These are phyloP conservation scores for Clonostachys solani DNA, from an alignment of 2,329 filamentous ascomycete genomes.

Conservation along the genomic window DNA sequence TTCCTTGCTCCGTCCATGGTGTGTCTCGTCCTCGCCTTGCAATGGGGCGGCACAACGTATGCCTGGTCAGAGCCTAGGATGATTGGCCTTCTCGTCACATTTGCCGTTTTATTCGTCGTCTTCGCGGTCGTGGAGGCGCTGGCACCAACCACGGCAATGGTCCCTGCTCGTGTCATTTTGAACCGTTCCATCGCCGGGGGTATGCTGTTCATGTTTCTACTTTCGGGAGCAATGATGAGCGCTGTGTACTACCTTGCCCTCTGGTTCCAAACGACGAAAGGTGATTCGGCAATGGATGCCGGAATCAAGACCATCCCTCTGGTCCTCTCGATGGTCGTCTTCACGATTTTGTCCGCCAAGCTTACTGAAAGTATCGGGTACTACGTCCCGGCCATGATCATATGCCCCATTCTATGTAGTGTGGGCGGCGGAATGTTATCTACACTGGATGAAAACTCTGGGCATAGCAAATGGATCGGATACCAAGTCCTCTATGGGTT, in stretches of 20 bases:
- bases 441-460: constrained; percentile 15
- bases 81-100: constrained; percentile 36
- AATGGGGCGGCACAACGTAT: constrained; percentile 31
- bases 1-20: constrained; percentile 11
- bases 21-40: constrained; percentile 35
- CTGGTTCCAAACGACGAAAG: constrained; percentile 40
- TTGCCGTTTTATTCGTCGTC: constrained; percentile 25
- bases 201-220: constrained; percentile 16
- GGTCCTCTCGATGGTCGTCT: constrained; percentile 34
- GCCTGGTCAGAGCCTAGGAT: constrained; percentile 19
- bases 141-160: constrained; percentile 23
- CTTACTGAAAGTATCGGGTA: constrained; percentile 30
- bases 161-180: constrained; percentile 63
- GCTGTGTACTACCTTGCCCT: constrained; percentile 31
- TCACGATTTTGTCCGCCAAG: constrained; percentile 30
- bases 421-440: constrained; percentile 37
- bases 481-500: constrained; percentile 29
- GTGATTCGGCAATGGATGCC: constrained; percentile 17
- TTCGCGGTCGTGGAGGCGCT: constrained; percentile 28
- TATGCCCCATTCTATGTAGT: constrained; percentile 34
- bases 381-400: constrained; percentile 39
- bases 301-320: constrained; percentile 25
- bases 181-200: constrained; percentile 72
- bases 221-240: neutral
- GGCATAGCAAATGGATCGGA: constrained; percentile 6